phyloP scores from a whole-genome alignment of 306 rosid genomes.

The Pterocarpus macrocarpus region DNA sequence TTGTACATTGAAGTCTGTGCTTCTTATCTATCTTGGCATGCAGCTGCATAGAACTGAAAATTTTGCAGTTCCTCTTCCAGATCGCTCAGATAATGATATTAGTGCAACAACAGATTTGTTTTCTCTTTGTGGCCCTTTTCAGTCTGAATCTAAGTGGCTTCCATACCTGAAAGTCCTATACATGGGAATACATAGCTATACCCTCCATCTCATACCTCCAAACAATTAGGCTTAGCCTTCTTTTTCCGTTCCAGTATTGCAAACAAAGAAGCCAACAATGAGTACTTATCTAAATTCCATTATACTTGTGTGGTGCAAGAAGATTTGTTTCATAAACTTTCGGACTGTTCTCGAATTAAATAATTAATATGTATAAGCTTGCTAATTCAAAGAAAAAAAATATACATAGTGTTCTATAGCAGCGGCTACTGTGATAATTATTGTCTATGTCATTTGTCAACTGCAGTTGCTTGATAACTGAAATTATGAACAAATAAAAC shows the following conservation, averaged over 20 bases:
- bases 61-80: slow-evolving; percentile 50
- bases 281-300: neutral
- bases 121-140: slow-evolving; percentile 40
- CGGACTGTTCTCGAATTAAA: neutral
- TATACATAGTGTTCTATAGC: neutral
- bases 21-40: slow-evolving; percentile 49
- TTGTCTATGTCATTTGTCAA: neutral
- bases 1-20: slow-evolving; percentile 73
- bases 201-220: no score
- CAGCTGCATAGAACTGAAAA: slow-evolving; percentile 47
- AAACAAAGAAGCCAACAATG: neutral
- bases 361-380: neutral
- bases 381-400: neutral
- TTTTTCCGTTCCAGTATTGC: slow-evolving; percentile 5
- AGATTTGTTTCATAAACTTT: neutral
- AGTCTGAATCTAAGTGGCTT: slow-evolving; percentile 45
- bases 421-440: neutral
- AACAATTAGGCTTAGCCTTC: neutral
- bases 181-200: slow-evolving; percentile 41
- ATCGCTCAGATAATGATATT: slow-evolving; percentile 46
- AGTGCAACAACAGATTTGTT: slow-evolving; percentile 19
- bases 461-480: neutral
- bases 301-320: neutral
- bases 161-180: slow-evolving; percentile 45
- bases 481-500: neutral